These are phyloP conservation scores for Sordariomycetes sp. DNA, from an alignment of 2,329 filamentous ascomycete genomes.

Conservation along the genomic window DNA sequence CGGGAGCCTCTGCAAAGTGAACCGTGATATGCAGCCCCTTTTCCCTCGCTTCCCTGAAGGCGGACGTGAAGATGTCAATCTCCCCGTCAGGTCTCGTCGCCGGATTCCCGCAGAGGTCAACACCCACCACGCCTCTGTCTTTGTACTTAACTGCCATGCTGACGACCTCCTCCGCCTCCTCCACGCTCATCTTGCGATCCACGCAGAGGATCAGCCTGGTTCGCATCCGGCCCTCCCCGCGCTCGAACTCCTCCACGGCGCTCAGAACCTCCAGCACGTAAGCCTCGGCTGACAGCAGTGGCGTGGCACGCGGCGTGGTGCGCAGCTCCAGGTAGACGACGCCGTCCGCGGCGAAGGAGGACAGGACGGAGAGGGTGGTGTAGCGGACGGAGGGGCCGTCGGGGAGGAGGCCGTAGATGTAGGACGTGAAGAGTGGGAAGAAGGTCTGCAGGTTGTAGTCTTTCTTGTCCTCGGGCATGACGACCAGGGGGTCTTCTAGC, in stretches of 20 bases:
- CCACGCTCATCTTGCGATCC: conserved; percentile 53
- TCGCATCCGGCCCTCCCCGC: conserved; percentile 34
- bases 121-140: conserved; percentile 53
- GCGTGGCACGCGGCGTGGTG: conserved; percentile 63
- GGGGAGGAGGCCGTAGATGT: conserved; percentile 69
- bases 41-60: conserved; percentile 47
- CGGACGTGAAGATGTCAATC: conserved; percentile 47
- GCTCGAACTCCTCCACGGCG: conserved; percentile 47
- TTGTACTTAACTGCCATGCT: conserved; percentile 50
- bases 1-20: conserved; percentile 66
- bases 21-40: conserved; percentile 56
- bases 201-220: conserved; percentile 64
- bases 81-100: conserved; percentile 39
- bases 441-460: conserved; percentile 62
- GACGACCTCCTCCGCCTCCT: conserved; percentile 55
- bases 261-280: conserved; percentile 60
- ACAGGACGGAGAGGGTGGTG: conserved; percentile 56
- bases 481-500: conserved; percentile 58
- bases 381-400: conserved; percentile 48
- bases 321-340: conserved; percentile 72
- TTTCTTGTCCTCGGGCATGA: conserved; percentile 62
- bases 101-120: conserved; percentile 76
- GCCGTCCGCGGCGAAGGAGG: conserved; percentile 59
- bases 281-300: conserved; percentile 45
- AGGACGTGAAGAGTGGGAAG: conserved; percentile 68